Evolutionary conservation across 495 filamentous ascomycete genomes (phyloP), one percentile per base, ranked within the genome.

Genomic region (Neurospora intermedia): DNA sequence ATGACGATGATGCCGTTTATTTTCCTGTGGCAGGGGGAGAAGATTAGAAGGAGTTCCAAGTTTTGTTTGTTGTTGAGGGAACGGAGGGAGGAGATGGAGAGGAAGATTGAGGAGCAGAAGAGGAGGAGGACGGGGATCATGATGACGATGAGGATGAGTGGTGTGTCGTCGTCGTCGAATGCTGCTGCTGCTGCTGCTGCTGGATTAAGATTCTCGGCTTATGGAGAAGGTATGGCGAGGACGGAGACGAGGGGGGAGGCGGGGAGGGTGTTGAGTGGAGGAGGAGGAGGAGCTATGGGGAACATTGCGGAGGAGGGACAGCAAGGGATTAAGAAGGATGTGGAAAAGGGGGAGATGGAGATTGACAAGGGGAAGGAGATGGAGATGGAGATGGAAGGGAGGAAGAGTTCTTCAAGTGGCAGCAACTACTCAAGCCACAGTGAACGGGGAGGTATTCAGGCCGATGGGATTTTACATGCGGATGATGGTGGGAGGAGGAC

Each of bases 11-110:
- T 85, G 46, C 83, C 82, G 9, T 84, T 80, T 69, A 66, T 83
- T 27, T 84, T 84, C 69, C 74, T 85, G 27, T 82, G 81, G 81
- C 80, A 83, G 73, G 83, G 83, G 27, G 77, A 80, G 59, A 75
- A 70, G 41, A 81, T 85, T 69, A 76, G 83, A 27, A 75, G 75
- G 35, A 72, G 76, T 10, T 79, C 77, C 4, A 78, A 74, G 40
- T 85, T 85, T 54, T 85, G 83, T 45, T 77, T 80, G 31, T 80
- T 80, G 3, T 74, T 84, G 1, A 72, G 78, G 46, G 72, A 83
- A 73, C 70, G 79, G 40, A 83, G 79, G 69, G 75, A 79, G 43
- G 82, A 83, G 73, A 81, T 84, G 79, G 78, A 76, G 42, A 72
- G 73, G 39, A 74, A 71, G 72, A 76, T 78, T 18, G 79, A 81